These are phyloP conservation scores for Pichia sp. DNA, from an alignment of 1,139 yeast species.

Conservation along the genomic window DNA sequence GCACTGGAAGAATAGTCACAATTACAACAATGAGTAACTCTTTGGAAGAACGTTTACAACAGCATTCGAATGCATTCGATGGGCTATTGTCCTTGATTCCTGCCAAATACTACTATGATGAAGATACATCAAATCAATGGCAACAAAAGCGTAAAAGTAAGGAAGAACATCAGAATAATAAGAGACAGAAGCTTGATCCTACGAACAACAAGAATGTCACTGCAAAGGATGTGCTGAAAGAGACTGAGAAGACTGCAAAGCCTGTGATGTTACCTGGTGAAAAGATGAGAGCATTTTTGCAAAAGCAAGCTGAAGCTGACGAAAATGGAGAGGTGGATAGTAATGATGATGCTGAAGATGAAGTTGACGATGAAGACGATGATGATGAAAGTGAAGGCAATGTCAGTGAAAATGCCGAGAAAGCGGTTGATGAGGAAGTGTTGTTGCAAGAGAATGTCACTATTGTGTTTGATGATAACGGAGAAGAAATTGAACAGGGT, in stretches of 20 bases:
- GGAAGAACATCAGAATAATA: conserved; percentile 53
- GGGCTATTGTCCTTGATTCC: conserved; percentile 89
- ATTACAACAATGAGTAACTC: conserved; percentile 32
- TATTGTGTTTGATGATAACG: conserved; percentile 38
- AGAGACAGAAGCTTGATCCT: conserved; percentile 73
- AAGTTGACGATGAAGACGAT: conserved; percentile 13
- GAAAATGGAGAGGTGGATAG: conserved; percentile 14
- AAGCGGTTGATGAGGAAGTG: conserved; percentile 12
- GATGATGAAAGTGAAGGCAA: conserved; percentile 11
- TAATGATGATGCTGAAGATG: conserved; percentile 11
- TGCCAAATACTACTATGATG: conserved; percentile 82
- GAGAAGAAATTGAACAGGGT: conserved; percentile 8
- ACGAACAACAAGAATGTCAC: conserved; percentile 44
- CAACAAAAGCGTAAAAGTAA: conserved; percentile 64
- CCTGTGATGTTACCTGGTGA: conserved; percentile 52
- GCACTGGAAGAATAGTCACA: too few relatives aligned
- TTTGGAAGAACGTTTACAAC: conserved; percentile 71
- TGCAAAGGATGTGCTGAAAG: conserved; percentile 63
- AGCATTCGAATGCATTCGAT: conserved; percentile 83
- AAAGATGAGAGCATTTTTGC: conserved; percentile 7
- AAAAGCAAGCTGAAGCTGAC: conserved; percentile 10
- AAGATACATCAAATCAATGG: conserved; percentile 80
- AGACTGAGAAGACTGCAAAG: conserved; percentile 48
- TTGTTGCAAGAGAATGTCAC: conserved; percentile 36
- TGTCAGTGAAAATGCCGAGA: conserved; percentile 6